Conservation (phyloP, 2,329 filamentous ascomycete species). For the Sphaerulina musiva region DNA sequence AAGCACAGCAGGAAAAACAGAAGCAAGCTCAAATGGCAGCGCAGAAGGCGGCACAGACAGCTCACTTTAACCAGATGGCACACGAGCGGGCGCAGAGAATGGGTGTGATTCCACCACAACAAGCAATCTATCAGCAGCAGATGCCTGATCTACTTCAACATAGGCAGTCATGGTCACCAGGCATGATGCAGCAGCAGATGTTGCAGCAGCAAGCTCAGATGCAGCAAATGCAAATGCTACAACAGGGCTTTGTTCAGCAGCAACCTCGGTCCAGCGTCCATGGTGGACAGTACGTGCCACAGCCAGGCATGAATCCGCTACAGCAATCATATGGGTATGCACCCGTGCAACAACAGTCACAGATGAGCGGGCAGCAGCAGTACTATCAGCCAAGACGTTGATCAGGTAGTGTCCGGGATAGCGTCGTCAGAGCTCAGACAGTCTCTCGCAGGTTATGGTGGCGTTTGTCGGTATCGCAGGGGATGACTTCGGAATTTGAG, state of each 20-base stretch:
- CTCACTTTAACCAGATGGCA: constrained; percentile 22
- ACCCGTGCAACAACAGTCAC: neutral
- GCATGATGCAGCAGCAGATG: constrained; percentile 13
- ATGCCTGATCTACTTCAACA: constrained; percentile 1
- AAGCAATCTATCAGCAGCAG: constrained; percentile 4
- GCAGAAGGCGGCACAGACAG: constrained; percentile 27
- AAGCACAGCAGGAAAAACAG: constrained; percentile 31
- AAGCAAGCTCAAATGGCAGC: constrained; percentile 23
- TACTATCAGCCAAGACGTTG: constrained; percentile 2
- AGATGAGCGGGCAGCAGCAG: neutral
- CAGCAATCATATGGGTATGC: constrained; percentile 6
- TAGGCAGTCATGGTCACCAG: constrained; percentile 10
- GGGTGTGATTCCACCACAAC: constrained; percentile 2
- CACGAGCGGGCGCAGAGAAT: constrained; percentile 15
- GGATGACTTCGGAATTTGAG: neutral
- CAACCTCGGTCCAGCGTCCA: constrained; percentile 12
- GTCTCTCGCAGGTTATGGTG: neutral
- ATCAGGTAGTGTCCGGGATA: neutral
- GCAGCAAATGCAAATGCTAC: constrained; percentile 12
- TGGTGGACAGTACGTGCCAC: constrained; percentile 19
- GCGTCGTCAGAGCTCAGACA: neutral
- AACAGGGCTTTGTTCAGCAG: constrained; percentile 5
- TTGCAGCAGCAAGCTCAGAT: constrained; percentile 8
- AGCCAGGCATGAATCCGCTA: constrained; percentile 7
- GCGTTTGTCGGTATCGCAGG: neutral